Base-by-base conservation (phyloP, 2,329 filamentous ascomycete genomes). In the Microsporum ferrugineum region DNA sequence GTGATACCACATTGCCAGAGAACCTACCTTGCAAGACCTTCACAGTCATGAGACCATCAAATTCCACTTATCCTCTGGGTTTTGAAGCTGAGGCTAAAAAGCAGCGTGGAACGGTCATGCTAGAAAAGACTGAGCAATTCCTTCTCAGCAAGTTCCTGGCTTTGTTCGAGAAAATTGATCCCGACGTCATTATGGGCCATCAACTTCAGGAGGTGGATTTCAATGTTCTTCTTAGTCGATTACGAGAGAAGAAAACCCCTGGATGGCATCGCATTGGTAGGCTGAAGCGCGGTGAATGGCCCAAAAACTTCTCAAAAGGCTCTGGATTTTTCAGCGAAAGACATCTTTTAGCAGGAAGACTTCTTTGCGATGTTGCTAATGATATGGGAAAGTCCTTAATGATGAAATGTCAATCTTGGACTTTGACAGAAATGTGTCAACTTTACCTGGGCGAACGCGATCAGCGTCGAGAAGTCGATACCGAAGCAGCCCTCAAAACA, bases 391-490 rank as follows among this genome's bases (percentile, higher is more conserved):
- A 96, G 78, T 96, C 92, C 8, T 84, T 91, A 66, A 97, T 97
- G 92, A 86, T 84, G 68, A 96, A 95, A 76, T 99, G 94, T 73
- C 92, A 96, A 74, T 95, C 91, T 2, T 99, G 94, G 94, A 96
- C 88, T 73, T 80, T 99, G 73, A 95, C 92, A 1, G 94, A 99
- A 74, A 99, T 99, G 91, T 95, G 91, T 72, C 89, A 87, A 65
- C 81, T 97, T 14, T 95, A 96, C 66, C 85, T 99, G 3, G 82
- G 85, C 36, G 84, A 84, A 31, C 84, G 84, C 61, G 87, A 87
- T 70, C 80, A 80, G 47, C 87, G 94, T 47, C 84, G 87, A 60
- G 94, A 99, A 41, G 77, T 99, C 36, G 92, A 99, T 71, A 92
- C 88, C 67, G 94, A 97, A 67, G 84, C 80, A 59, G 91, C 90